Evolutionary conservation across 148 eudicot genomes (phyloP).

Genomic region (Fagopyrum esculentum): DNA sequence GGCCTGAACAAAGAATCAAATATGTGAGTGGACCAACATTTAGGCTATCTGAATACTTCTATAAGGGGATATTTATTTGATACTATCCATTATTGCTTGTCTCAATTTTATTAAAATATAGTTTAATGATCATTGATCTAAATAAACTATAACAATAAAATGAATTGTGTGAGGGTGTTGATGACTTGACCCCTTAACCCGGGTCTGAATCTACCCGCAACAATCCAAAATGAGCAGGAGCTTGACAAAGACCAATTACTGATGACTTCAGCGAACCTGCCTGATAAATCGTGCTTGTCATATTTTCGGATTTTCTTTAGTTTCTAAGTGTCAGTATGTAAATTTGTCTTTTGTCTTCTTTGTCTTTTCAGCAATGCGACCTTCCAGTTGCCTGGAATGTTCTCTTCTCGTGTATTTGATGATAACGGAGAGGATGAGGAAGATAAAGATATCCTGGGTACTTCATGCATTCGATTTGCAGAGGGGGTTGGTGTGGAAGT

Average conservation of each 20-base stretch:
- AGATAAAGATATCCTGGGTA: slow-evolving; percentile 23
- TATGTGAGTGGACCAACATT: neutral
- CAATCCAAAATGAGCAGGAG: neutral
- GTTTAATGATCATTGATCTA: neutral
- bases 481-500: slow-evolving; percentile 33
- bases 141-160: neutral
- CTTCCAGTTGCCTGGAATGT: slow-evolving; percentile 79
- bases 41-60: neutral
- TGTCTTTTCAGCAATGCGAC: slow-evolving; percentile 66
- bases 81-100: neutral
- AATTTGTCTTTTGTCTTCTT: slow-evolving; percentile 18
- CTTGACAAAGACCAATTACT: neutral
- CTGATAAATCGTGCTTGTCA: neutral
- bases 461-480: slow-evolving; percentile 23
- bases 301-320: neutral
- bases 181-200: neutral
- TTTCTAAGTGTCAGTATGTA: neutral
- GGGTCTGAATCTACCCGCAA: neutral
- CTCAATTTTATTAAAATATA: neutral
- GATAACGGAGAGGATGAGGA: slow-evolving; percentile 75
- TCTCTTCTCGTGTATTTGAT: slow-evolving; percentile 52
- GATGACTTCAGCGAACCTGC: neutral
- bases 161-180: neutral
- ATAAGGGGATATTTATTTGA: neutral
- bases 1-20: neutral